Conservation (phyloP, 2,329 filamentous ascomycete genomes). For the Alternaria dauci region DNA sequence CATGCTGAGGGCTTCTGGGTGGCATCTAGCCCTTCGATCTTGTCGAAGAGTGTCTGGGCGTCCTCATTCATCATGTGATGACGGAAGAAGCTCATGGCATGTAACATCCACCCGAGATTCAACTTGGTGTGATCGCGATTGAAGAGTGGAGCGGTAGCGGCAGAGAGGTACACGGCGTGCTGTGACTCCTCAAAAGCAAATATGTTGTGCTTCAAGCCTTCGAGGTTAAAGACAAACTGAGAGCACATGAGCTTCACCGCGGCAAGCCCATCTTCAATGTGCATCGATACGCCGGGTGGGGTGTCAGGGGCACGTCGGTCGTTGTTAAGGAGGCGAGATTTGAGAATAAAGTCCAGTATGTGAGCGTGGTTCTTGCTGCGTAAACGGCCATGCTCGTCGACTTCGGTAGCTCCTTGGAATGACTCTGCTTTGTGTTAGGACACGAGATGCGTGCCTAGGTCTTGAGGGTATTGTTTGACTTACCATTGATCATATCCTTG, state of each 20-base stretch:
- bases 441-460: neutral
- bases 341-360: conserved; percentile 43
- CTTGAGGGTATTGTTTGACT: conserved; percentile 21
- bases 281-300: conserved; percentile 6
- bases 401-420: conserved; percentile 31
- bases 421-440: conserved; percentile 35
- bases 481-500: conserved; percentile 56
- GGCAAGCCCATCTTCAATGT: conserved; percentile 28
- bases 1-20: conserved; percentile 55
- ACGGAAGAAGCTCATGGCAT: conserved; percentile 63
- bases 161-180: conserved; percentile 53
- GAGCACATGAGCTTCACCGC: conserved; percentile 47
- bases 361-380: conserved; percentile 46
- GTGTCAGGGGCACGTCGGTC: conserved; percentile 31
- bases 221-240: conserved; percentile 40
- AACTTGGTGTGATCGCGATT: conserved; percentile 43
- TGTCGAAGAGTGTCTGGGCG: conserved; percentile 49
- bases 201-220: conserved; percentile 28
- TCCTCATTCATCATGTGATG: conserved; percentile 56
- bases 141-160: conserved; percentile 50
- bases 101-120: conserved; percentile 58
- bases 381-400: conserved; percentile 31
- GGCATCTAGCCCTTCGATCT: conserved; percentile 47
- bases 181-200: conserved; percentile 58
- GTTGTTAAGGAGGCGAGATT: conserved; percentile 39